Base-by-base conservation (phyloP, 163 green algal genomes). In the Scenedesmus sp. region DNA sequence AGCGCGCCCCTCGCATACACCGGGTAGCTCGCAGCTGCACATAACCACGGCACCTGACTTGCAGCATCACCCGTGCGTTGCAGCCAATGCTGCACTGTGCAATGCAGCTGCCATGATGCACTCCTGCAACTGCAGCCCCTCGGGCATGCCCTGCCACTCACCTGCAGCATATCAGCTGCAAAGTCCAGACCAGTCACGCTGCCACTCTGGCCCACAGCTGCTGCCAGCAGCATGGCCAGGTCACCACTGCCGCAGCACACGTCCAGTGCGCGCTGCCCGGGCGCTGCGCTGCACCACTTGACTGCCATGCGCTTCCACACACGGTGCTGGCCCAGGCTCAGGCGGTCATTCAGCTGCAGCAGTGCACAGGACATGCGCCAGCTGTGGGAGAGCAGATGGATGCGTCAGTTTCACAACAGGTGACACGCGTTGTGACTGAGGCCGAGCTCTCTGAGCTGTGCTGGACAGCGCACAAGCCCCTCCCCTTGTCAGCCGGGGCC, bases 301-400 rank as follows among this genome's bases (percentile, higher is more conserved):
- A 99, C 97, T 7, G 97, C 94, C 96, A 97, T 98, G 42, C 96
- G 93, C 95, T 99, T 99, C 98, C 98, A 99, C 30, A 98, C 94
- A 37, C 96, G 94, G 93, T 99, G 98, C 91, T 98, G 95, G 7
- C 98, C 98, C 46, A 99, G 94, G 91, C 95, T 98, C 3, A 99
- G 95, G 26, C 87, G 84, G 81, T 99, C 96, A 94, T 99, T 99
- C 18, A 99, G 93, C 95, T 98, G 95, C 51, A 83, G 37, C 43
- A 68, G n/a, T 35, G 70, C 24, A 87, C 43, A 88, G 37, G 26
- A n/a, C 42, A 33, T 33, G 42, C 82, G 33, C 56, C 51, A 72
- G 46, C 53, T 43, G 53, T 26, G 53, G 51, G 83, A 33, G 40
- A 53, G 7, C 81, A 78, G 40, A 10, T 46, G 22, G 33, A 83